Base-by-base conservation (phyloP, 495 filamentous ascomycete species). In the Penicillium riverlandense region DNA sequence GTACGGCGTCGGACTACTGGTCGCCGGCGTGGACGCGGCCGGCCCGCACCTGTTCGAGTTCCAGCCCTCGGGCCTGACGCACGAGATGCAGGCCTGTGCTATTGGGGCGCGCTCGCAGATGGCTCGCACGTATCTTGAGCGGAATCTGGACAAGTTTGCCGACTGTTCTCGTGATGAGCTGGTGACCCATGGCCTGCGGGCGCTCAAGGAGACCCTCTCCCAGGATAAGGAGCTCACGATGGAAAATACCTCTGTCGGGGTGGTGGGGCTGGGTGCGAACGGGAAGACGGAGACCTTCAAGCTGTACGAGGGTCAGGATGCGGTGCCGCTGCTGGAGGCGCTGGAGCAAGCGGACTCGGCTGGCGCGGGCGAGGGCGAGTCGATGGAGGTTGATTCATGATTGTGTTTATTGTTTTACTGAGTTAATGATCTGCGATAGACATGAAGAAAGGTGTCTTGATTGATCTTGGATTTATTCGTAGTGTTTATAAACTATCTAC, bases 41-140 rank as follows among this genome's bases (percentile, higher is more conserved):
- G 92, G 92, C 22, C 87, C 92, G 12, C 92, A 97, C 70, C 77
- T 98, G 13, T 98, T 94, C 72, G 92, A 98, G 71, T 98, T 98
- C 79, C 90, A 96, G 69, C 92, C 92, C 7, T 86, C 79, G 35
- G 92, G 92, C 29, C 83, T 97, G 78, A 95, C 90, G 52, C 84
- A 96, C 56, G 94, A 97, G 78, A 96, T 97, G 86, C 57, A 84
- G 16, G 92, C 92, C 8, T 94, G 88, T 58, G 90, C 89, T 27
- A 98, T 98, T 61, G 92, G 92, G 16, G 92, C 92, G 35, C 79
- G 92, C 51, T 90, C 85, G 52, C 92, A 98, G 74, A 96, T 95
- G 85, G 94, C 92, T 5, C 76, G 92, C 48, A 98, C 92, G 40
- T 98, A 97, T 67, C 68, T 98, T 40, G 92, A 98, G 76, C 76